Evolutionary conservation across 2,329 filamentous ascomycete genomes (phyloP).

Genomic region (Epichloe gansuensis): DNA sequence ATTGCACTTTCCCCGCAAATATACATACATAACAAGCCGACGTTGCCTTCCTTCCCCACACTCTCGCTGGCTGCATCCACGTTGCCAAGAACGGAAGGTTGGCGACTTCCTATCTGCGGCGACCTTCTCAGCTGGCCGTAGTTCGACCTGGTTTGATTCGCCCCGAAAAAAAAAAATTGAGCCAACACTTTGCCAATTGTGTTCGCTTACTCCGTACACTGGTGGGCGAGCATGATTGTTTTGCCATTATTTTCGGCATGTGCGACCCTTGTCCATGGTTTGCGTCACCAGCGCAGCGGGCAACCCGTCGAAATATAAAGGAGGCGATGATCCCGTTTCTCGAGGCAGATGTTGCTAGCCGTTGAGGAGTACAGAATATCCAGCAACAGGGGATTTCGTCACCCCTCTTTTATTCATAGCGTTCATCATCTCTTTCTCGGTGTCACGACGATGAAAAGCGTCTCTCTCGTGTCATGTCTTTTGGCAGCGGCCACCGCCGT

Average conservation of each 20-base stretch:
- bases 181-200: background rate
- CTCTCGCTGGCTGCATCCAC: background rate
- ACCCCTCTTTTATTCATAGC: background rate
- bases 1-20: background rate
- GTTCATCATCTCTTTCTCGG: background rate
- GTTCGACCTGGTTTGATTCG: background rate
- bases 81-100: background rate
- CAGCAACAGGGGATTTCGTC: background rate
- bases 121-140: background rate
- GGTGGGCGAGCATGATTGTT: background rate
- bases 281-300: background rate
- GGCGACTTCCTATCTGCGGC: background rate
- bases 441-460: conserved; percentile 9
- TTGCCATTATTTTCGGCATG: background rate
- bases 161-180: background rate
- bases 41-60: background rate
- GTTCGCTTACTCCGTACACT: too few species aligned
- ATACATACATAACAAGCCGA: background rate
- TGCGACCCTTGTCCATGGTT: background rate
- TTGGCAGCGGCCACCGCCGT: conserved; percentile 9
- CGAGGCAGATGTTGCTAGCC: background rate
- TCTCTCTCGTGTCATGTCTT: conserved; percentile 8
- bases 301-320: background rate
- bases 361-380: background rate
- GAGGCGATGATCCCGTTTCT: background rate